These are phyloP conservation scores for Pyrenophora graminea DNA, from an alignment of 2,329 filamentous ascomycete species.

Conservation along the genomic window DNA sequence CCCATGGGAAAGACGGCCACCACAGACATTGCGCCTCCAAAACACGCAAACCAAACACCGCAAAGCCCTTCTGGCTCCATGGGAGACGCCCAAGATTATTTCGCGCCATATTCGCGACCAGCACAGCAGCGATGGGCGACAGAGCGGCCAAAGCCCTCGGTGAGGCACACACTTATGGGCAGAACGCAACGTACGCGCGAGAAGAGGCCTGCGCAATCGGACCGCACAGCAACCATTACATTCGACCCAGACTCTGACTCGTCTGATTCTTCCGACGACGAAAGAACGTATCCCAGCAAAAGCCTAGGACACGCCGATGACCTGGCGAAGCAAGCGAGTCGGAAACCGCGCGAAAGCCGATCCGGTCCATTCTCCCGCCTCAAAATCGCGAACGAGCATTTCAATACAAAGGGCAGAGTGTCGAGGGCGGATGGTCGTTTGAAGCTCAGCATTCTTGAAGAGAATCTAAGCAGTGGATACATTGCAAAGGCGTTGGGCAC, in stretches of 20 bases:
- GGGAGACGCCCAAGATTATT: neutral
- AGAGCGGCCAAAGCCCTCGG: conserved; percentile 35
- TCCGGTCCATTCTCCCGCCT: conserved; percentile 57
- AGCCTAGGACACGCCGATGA: conserved; percentile 22
- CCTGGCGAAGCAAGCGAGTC: conserved; percentile 9
- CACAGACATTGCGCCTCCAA: neutral
- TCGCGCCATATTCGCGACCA: conserved; percentile 20
- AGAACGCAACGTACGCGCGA: conserved; percentile 19
- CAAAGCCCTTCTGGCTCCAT: neutral
- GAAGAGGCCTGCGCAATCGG: conserved; percentile 17
- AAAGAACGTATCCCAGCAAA: conserved; percentile 18
- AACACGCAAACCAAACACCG: neutral
- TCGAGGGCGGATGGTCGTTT: conserved; percentile 71
- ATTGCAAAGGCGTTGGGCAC: conserved; percentile 73
- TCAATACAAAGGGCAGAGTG: conserved; percentile 66
- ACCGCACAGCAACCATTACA: conserved; percentile 30
- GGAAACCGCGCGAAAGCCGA: conserved; percentile 14
- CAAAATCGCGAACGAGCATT: conserved; percentile 66
- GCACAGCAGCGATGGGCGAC: conserved; percentile 35
- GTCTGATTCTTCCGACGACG: conserved; percentile 34
- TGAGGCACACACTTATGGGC: conserved; percentile 27
- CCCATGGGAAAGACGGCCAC: neutral
- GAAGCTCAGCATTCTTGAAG: conserved; percentile 69
- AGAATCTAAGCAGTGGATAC: conserved; percentile 71
- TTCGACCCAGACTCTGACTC: conserved; percentile 38